A percentile compares a stretch with the other conserved stretches of the same genome.
Conservation (phyloP, 1,284 basidiomycete species). For the Ustilago vetiveriae region DNA sequence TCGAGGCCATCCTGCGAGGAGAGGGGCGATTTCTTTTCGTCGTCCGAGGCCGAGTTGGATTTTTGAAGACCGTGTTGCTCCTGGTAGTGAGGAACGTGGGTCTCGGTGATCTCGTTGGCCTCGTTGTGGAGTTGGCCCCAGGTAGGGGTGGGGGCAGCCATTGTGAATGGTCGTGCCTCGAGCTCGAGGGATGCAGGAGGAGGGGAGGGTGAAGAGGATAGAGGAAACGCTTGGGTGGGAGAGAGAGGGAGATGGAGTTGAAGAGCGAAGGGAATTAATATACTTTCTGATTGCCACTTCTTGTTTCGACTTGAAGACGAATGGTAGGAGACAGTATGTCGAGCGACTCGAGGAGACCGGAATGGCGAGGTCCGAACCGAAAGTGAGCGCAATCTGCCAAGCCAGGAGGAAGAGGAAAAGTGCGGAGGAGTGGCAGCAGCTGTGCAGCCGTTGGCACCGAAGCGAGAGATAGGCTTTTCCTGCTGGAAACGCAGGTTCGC, state of each 20-base stretch:
- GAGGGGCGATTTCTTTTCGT: constrained; percentile 46
- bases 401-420: too few relatives aligned
- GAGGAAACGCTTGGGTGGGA: not conserved
- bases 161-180: constrained; percentile 5
- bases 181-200: not conserved
- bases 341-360: not conserved
- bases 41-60: constrained; percentile 11
- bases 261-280: constrained; percentile 4
- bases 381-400: too few relatives aligned
- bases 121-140: constrained; percentile 47
- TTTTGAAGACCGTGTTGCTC: constrained; percentile 29
- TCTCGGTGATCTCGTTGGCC: constrained; percentile 48
- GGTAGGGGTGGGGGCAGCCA: constrained; percentile 41
- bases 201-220: not conserved
- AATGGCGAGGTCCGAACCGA: not conserved
- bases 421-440: too few relatives aligned
- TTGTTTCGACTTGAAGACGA: too few relatives aligned
- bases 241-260: not conserved
- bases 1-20: constrained; percentile 37
- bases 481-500: too few relatives aligned
- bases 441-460: too few relatives aligned
- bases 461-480: too few relatives aligned
- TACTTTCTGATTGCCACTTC: not conserved
- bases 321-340: too few relatives aligned
- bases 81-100: constrained; percentile 36